Evolutionary conservation across 1,284 basidiomycete genomes (phyloP).

Genomic region (Anthracocystis walkeri): DNA sequence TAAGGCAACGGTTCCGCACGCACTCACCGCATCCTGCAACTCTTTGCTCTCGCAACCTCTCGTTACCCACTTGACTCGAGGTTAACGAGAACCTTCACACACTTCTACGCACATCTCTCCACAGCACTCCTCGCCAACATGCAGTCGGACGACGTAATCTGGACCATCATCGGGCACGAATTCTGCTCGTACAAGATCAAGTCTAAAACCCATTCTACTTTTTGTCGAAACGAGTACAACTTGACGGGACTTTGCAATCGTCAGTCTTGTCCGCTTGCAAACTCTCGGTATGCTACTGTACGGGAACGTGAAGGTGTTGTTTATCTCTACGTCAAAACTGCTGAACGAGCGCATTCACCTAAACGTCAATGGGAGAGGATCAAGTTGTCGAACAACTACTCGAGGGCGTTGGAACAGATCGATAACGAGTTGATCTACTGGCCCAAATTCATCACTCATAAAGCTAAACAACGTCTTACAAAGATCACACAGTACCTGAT

Average conservation of each 20-base stretch:
- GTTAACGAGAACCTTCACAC: too few species aligned
- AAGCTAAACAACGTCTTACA: slow-evolving; percentile 98
- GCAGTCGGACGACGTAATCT: slow-evolving; percentile 69
- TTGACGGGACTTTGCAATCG: slow-evolving; percentile 96
- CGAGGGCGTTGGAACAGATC: slow-evolving; percentile 82
- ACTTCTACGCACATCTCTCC: neutral
- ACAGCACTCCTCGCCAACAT: slow-evolving; percentile 22
- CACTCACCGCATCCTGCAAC: neutral
- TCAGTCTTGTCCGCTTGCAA: slow-evolving; percentile 96
- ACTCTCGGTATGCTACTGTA: slow-evolving; percentile 96
- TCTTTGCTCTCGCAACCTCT: too few species aligned
- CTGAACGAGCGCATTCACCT: slow-evolving; percentile 94
- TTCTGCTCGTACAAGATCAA: slow-evolving; percentile 69
- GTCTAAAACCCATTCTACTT: slow-evolving; percentile 74
- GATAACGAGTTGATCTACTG: slow-evolving; percentile 95
- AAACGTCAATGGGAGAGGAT: slow-evolving; percentile 97
- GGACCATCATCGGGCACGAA: slow-evolving; percentile 66
- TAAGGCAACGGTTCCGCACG: too few species aligned
- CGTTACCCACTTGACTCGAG: too few species aligned
- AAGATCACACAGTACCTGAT: slow-evolving; percentile 99
- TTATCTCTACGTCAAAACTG: slow-evolving; percentile 98
- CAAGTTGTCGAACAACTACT: slow-evolving; percentile 91
- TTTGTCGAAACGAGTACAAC: slow-evolving; percentile 99
- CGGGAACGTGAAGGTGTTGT: slow-evolving; percentile 91
- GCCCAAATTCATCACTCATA: slow-evolving; percentile 97